Base-by-base conservation (phyloP, 805 yeast species). In the Hanseniaspora pseudoguilliermondii region DNA sequence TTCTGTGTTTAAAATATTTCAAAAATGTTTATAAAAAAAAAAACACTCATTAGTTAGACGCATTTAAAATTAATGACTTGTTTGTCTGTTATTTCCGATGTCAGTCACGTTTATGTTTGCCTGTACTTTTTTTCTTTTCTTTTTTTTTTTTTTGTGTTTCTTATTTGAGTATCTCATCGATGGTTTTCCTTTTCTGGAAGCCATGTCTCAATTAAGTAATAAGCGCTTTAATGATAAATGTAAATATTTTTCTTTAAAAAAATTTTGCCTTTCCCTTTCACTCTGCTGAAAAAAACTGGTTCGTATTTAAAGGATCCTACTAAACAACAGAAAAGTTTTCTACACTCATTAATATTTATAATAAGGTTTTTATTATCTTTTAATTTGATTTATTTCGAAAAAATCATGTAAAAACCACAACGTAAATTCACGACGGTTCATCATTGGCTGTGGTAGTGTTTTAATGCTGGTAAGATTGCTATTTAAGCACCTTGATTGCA, bases 391-490 rank as follows among this genome's bases (percentile, higher is more conserved):
- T n/a, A n/a, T n/a, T n/a, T n/a, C n/a, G n/a, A n/a, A n/a, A n/a
- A n/a, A n/a, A n/a, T n/a, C n/a, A n/a, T n/a, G n/a, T n/a, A 27
- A 83, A 63, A 62, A 59, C 64, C 70, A 77, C 80, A 56, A 56
- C 83, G 83, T 83, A 79, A 77, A 65, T 64, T 72, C 79, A 81
- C 86, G 76, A 84, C 75, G 82, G 73, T 71, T 73, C 75, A 73
- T 79, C 73, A 35, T 41, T 23, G 48, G 20, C 34, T 46, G 47
- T 39, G 38, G 56, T 38, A 39, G 71, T 79, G 64, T 73, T 63
- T 67, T 63, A 34, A 46, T 29, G 23, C 49, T 46, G 18, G 27
- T 13, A 13, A 32, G 21, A 18, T 46, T 34, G 27, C 35, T 34
- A n/a, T 32, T 29, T 77, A 75, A 73, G 84, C 80, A 76, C 79